These are phyloP conservation scores for Amaranthus cruentus DNA, from an alignment of 148 eudicot species.

Conservation along the genomic window DNA sequence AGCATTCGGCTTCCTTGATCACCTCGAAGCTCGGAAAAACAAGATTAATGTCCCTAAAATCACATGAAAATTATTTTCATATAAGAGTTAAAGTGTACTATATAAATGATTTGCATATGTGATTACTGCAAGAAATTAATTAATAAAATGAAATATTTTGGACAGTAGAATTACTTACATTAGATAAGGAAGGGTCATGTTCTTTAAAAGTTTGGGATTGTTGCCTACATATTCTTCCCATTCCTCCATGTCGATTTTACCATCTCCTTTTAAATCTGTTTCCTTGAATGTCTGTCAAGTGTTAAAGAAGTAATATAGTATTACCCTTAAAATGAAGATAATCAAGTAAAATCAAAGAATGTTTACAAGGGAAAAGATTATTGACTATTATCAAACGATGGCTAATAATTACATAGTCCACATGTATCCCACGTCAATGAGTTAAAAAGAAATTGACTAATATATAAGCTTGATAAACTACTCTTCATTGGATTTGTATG, in stretches of 20 bases:
- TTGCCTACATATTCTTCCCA: constrained; percentile 34
- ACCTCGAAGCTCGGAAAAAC: constrained; percentile 36
- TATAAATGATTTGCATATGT: not conserved
- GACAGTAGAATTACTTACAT: constrained; percentile 19
- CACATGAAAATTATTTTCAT: not conserved
- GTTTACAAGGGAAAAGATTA: too few relatives aligned
- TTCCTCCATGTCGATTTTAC: constrained; percentile 36
- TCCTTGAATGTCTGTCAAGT: constrained; percentile 31
- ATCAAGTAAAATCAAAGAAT: not conserved
- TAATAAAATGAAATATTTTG: too few relatives aligned
- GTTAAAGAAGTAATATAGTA: not conserved
- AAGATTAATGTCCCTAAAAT: constrained; percentile 33
- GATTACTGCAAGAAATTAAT: not conserved
- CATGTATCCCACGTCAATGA: too few relatives aligned
- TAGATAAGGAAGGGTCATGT: constrained; percentile 39
- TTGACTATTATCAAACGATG: too few relatives aligned
- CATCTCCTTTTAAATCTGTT: constrained; percentile 34
- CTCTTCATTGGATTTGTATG: too few relatives aligned
- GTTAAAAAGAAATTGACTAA: too few relatives aligned
- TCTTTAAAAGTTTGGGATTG: constrained; percentile 34
- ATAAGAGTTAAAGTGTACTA: not conserved
- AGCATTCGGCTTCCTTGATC: constrained; percentile 17
- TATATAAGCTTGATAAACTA: too few relatives aligned
- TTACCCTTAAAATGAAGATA: not conserved
- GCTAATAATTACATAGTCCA: too few relatives aligned